phyloP scores from a whole-genome alignment of 1,139 yeast species.

The Hyphopichia khmerensis region DNA sequence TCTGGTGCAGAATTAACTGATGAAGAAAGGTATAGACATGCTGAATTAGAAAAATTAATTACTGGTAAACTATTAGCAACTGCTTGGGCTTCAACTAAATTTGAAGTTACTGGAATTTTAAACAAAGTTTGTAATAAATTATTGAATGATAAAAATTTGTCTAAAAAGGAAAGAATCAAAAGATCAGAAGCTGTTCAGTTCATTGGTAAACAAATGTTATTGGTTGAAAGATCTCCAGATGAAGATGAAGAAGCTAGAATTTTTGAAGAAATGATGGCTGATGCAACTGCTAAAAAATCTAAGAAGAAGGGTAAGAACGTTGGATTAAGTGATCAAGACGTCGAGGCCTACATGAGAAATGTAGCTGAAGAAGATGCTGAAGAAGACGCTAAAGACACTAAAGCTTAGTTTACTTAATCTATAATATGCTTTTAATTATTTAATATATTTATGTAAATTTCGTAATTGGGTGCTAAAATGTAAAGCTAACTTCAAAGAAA shows the following conservation, averaged over 20 bases:
- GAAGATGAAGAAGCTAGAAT: conserved; percentile 76
- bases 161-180: conserved; percentile 48
- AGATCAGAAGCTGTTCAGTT: conserved; percentile 62
- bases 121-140: conserved; percentile 64
- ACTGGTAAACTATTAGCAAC: conserved; percentile 75
- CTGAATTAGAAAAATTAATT: conserved; percentile 62
- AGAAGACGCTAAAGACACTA: conserved; percentile 1
- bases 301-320: conserved; percentile 17
- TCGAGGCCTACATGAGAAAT: conserved; percentile 22
- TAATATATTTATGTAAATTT: too few species aligned
- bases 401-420: too few species aligned
- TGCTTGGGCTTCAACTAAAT: conserved; percentile 78
- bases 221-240: conserved; percentile 60
- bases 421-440: too few species aligned
- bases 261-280: conserved; percentile 75
- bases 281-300: conserved; percentile 55
- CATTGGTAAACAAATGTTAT: conserved; percentile 56
- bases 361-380: conserved; percentile 17
- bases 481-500: too few species aligned
- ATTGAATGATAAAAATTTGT: conserved; percentile 54
- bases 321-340: conserved; percentile 15
- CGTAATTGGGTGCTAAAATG: too few species aligned
- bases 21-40: conserved; percentile 51
- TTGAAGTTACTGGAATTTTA: conserved; percentile 66
- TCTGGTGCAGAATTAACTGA: conserved; percentile 32